Conservation (phyloP, 2,329 filamentous ascomycete species). For the Ilyonectria destructans region DNA sequence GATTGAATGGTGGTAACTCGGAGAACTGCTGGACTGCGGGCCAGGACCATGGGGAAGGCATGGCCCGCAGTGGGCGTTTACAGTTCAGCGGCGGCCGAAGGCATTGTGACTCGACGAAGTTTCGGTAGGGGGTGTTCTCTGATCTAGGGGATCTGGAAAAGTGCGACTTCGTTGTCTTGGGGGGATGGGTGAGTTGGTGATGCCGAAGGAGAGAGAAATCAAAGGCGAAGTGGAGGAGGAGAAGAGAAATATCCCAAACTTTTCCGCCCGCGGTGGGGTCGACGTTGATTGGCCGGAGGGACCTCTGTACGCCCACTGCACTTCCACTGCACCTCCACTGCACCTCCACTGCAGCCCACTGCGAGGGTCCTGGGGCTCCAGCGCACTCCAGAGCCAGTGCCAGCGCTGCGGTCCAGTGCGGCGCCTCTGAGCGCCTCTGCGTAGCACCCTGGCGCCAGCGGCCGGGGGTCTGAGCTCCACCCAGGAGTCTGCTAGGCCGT, state of each 20-base stretch:
- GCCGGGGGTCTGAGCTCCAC: slow-evolving; percentile 20
- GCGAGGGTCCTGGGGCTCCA: neutral
- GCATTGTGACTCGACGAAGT: slow-evolving; percentile 83
- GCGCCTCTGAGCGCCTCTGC: slow-evolving; percentile 22
- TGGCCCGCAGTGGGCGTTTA: slow-evolving; percentile 89
- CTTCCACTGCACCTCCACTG: slow-evolving; percentile 12
- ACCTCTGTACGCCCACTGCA: slow-evolving; percentile 13
- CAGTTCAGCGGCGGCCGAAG: slow-evolving; percentile 89
- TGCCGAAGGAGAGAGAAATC: slow-evolving; percentile 52
- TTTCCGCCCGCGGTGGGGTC: slow-evolving; percentile 48
- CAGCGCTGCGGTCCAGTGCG: slow-evolving; percentile 11
- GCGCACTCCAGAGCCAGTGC: slow-evolving; percentile 1
- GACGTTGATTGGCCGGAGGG: slow-evolving; percentile 26
- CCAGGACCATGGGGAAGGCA: slow-evolving; percentile 63
- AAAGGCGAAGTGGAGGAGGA: slow-evolving; percentile 49
- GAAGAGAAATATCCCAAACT: slow-evolving; percentile 52
- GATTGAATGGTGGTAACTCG: slow-evolving; percentile 75
- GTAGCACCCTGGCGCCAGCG: slow-evolving; percentile 17
- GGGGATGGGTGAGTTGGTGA: slow-evolving; percentile 53
- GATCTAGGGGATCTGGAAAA: slow-evolving; percentile 48
- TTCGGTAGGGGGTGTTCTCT: slow-evolving; percentile 60
- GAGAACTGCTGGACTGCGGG: slow-evolving; percentile 90
- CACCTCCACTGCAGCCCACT: slow-evolving; percentile 13
- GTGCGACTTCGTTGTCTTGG: slow-evolving; percentile 78
- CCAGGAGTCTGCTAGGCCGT: slow-evolving; percentile 33